phyloP scores from a whole-genome alignment of 176 grass and related monocot genomes.

The Sorghum bicolor region Sorghum_bicolor_NCBIv3 NC_012873.2:66555001-66555500 shows the following conservation, averaged over 20 bases:
- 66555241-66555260: conserved; percentile 87
- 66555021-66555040: neutral
- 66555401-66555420: neutral
- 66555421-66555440: neutral
- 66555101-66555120: neutral
- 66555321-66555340: conserved; percentile 70
- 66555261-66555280: conserved; percentile 70
- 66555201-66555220: conserved; percentile 87
- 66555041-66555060: neutral
- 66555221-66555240: conserved; percentile 89
- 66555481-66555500: neutral
- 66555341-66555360: conserved; percentile 91
- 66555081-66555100: neutral
- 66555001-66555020: neutral
- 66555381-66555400: neutral
- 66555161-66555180: conserved; percentile 98
- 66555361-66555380: conserved; percentile 72
- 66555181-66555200: conserved; percentile 86
- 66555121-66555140: neutral
- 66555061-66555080: neutral
- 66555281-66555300: conserved; percentile 82
- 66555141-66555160: conserved; percentile 42
- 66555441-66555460: neutral
- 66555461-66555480: neutral
- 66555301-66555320: conserved; percentile 47